A percentile compares a stretch with the other conserved stretches of the same genome.
phyloP scores from a whole-genome alignment of 2,329 filamentous ascomycete species.

The Cytospora schulzeri region DNA sequence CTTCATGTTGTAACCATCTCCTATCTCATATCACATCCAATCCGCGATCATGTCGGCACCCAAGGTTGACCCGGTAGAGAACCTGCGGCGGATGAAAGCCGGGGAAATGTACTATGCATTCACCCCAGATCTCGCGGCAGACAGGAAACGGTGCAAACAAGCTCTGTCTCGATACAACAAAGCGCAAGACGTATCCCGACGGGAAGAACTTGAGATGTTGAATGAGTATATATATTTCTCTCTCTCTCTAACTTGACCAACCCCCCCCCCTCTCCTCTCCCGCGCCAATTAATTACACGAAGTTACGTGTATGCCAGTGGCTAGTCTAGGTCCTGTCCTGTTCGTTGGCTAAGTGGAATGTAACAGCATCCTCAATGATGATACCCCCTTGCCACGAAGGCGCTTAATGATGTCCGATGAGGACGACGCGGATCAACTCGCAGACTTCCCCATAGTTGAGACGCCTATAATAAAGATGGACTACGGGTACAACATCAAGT shows the following conservation, averaged over 20 bases:
- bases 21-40: not conserved
- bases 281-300: not conserved
- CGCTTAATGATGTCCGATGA: slow-evolving; percentile 51
- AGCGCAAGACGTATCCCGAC: slow-evolving; percentile 59
- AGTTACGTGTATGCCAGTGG: slow-evolving; percentile 1
- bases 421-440: slow-evolving; percentile 67
- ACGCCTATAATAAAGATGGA: slow-evolving; percentile 71
- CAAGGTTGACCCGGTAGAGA: slow-evolving; percentile 46
- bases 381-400: slow-evolving; percentile 62
- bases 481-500: slow-evolving; percentile 75
- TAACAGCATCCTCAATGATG: slow-evolving; percentile 63
- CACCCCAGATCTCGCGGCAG: slow-evolving; percentile 65
- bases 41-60: slow-evolving; percentile 19
- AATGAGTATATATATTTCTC: slow-evolving; percentile 60
- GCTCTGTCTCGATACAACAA: slow-evolving; percentile 68
- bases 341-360: slow-evolving; percentile 5
- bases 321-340: not conserved
- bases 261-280: not conserved
- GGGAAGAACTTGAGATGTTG: slow-evolving; percentile 68
- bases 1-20: too few relatives aligned
- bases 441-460: slow-evolving; percentile 69
- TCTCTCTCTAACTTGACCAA: not conserved
- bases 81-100: slow-evolving; percentile 58
- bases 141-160: slow-evolving; percentile 61
- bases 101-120: slow-evolving; percentile 78